Evolutionary conservation across 2,329 filamentous ascomycete species (phyloP).

Genomic region (Fonsecaea multimorphosa): DNA sequence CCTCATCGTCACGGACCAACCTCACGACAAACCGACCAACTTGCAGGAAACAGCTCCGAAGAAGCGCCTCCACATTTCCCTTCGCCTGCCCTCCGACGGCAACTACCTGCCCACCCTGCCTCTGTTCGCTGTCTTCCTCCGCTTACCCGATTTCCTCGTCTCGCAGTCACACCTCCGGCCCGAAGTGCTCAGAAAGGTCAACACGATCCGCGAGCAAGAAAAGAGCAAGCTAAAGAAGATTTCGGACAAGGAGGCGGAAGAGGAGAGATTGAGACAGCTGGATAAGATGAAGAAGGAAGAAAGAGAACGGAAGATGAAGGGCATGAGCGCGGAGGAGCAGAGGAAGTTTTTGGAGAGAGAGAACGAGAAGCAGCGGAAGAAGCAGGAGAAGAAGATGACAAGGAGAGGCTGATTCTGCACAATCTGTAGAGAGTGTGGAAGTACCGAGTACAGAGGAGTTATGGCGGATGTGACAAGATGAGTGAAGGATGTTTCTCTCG

Average conservation of each 20-base stretch:
- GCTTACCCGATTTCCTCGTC: conserved; percentile 82
- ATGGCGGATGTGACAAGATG: background rate
- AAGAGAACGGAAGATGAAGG: conserved; percentile 79
- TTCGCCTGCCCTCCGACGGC: conserved; percentile 68
- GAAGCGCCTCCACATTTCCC: conserved; percentile 83
- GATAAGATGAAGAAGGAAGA: conserved; percentile 82
- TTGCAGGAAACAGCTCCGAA: conserved; percentile 81
- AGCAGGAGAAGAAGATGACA: conserved; percentile 67
- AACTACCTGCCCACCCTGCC: conserved; percentile 72
- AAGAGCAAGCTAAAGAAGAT: conserved; percentile 78
- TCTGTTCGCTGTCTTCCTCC: conserved; percentile 80
- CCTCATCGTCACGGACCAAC: conserved; percentile 87
- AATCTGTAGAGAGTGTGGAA: background rate
- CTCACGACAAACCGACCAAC: conserved; percentile 81
- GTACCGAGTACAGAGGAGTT: background rate
- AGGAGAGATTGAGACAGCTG: conserved; percentile 60
- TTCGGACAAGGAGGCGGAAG: conserved; percentile 73
- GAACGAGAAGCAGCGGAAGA: conserved; percentile 72
- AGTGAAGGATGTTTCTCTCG: background rate
- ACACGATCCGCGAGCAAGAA: conserved; percentile 77
- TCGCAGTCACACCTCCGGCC: conserved; percentile 81
- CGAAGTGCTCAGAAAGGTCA: conserved; percentile 86
- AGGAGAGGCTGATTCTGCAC: conserved; percentile 51
- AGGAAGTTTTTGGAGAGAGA: conserved; percentile 85
- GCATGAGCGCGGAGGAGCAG: conserved; percentile 78